A percentile compares a stretch with the other conserved stretches of the same genome.
Conservation (phyloP, 1,284 basidiomycete species). For the Melampsora larici-populina region DNA sequence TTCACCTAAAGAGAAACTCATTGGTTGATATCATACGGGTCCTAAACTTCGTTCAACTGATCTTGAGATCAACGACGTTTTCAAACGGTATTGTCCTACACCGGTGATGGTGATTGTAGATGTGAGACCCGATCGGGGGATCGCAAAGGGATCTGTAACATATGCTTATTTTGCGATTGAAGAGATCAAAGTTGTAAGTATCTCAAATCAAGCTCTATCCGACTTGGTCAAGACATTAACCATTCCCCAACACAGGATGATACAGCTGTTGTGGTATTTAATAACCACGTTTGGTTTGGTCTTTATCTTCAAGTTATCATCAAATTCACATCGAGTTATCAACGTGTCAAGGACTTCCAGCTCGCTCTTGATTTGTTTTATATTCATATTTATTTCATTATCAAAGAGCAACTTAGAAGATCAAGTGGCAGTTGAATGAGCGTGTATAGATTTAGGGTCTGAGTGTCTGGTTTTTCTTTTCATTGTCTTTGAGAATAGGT, state of each 20-base stretch:
- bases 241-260: conserved; percentile 57
- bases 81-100: conserved; percentile 85
- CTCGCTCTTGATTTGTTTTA: too few relatives aligned
- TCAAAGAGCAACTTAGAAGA: too few relatives aligned
- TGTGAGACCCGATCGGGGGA: conserved; percentile 70
- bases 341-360: too few relatives aligned
- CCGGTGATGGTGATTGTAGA: conserved; percentile 99
- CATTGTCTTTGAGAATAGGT: too few relatives aligned
- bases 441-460: too few relatives aligned
- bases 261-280: too few relatives aligned
- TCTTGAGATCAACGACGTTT: conserved; percentile 93
- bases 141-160: conserved; percentile 71
- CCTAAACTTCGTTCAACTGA: conserved; percentile 92
- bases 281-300: too few relatives aligned
- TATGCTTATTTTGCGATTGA: conserved; percentile 98
- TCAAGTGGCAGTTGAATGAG: too few relatives aligned
- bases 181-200: conserved; percentile 92
- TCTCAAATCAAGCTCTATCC: not conserved
- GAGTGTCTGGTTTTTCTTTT: too few relatives aligned
- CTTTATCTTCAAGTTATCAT: too few relatives aligned
- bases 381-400: too few relatives aligned
- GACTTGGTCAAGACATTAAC: not conserved
- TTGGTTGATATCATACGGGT: conserved; percentile 98
- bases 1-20: conserved; percentile 86
- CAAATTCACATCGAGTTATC: too few relatives aligned